A percentile compares a stretch with the other conserved stretches of the same genome.
phyloP scores from a whole-genome alignment of 306 rosid species.

The Vigna unguiculata region DNA sequence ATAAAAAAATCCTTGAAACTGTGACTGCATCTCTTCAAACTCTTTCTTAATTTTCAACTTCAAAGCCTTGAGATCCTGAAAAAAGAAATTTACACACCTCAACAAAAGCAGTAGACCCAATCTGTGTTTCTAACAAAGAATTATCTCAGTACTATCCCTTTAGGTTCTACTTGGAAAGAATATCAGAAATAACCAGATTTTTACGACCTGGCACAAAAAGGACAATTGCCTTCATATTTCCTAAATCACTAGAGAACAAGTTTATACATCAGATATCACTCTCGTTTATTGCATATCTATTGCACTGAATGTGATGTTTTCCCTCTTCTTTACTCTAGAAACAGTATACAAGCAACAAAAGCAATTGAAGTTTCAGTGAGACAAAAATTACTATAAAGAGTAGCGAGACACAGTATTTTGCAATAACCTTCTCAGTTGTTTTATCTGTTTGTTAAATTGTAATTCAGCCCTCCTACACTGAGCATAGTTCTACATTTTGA shows the following conservation, averaged over 20 bases:
- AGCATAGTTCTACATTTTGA: not conserved
- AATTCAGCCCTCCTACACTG: not conserved
- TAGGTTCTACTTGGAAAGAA: not conserved
- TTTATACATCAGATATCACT: conserved; percentile 11
- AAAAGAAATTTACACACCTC: conserved; percentile 27
- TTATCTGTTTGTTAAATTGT: not conserved
- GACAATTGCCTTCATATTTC: not conserved
- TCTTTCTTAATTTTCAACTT: conserved; percentile 66
- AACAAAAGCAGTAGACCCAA: not conserved
- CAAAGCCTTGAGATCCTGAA: conserved; percentile 80
- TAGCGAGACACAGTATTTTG: not conserved
- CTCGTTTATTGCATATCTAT: not conserved
- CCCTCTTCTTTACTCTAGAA: not conserved
- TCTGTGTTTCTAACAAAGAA: not conserved
- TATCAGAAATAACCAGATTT: conserved; percentile 20
- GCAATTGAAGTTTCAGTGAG: not conserved
- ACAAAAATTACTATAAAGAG: not conserved
- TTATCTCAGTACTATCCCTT: not conserved
- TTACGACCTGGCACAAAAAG: not conserved
- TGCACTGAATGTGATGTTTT: not conserved
- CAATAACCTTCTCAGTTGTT: not conserved
- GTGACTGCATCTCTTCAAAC: conserved; percentile 70
- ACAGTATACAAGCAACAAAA: not conserved
- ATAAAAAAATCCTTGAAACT: conserved; percentile 64
- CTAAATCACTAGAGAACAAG: not conserved